Percentiles rank a stretch among this genome's conserved stretches.
phyloP scores from a whole-genome alignment of 768 basidiomycete species.

The Rhodotorula babjevae region DNA sequence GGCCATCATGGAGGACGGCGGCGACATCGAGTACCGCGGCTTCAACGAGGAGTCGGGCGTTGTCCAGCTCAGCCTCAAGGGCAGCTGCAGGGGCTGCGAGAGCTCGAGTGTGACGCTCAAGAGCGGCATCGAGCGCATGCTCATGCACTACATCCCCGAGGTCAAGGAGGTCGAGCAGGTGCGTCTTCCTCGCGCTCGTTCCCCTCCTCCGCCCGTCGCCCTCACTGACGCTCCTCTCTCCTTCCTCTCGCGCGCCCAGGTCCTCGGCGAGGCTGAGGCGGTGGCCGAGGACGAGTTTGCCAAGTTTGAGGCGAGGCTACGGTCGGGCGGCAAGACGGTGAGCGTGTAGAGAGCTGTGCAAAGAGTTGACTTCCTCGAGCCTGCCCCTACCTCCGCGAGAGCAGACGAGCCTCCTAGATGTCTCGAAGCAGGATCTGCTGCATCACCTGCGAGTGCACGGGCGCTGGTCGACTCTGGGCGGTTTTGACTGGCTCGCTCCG shows the following conservation, averaged over 20 bases:
- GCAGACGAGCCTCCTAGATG: no score
- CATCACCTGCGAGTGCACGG: no score
- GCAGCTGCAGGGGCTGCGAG: constrained; percentile 91
- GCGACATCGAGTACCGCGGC: constrained; percentile 92
- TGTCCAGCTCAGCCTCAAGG: constrained; percentile 87
- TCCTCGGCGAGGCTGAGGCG: constrained; percentile 82
- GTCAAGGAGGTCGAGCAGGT: constrained; percentile 88
- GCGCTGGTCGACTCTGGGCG: not conserved
- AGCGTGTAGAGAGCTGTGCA: constrained; percentile 14
- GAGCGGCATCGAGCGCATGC: constrained; percentile 94
- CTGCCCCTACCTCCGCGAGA: no score
- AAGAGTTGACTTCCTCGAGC: not conserved
- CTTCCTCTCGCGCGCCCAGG: constrained; percentile 51
- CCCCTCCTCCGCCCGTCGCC: no score
- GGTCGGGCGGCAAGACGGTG: constrained; percentile 41
- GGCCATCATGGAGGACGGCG: constrained; percentile 97
- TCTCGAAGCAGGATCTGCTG: no score
- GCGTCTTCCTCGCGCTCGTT: constrained; percentile 34
- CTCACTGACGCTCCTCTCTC: not conserved
- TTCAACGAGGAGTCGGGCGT: constrained; percentile 72
- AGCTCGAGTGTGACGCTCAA: constrained; percentile 93
- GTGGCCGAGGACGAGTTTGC: constrained; percentile 81
- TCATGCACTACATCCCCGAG: constrained; percentile 95
- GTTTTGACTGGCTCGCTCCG: not conserved
- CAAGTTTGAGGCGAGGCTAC: constrained; percentile 55